These are phyloP conservation scores for Flammula alnicola DNA, from an alignment of 1,284 basidiomycete species.

Conservation along the genomic window DNA sequence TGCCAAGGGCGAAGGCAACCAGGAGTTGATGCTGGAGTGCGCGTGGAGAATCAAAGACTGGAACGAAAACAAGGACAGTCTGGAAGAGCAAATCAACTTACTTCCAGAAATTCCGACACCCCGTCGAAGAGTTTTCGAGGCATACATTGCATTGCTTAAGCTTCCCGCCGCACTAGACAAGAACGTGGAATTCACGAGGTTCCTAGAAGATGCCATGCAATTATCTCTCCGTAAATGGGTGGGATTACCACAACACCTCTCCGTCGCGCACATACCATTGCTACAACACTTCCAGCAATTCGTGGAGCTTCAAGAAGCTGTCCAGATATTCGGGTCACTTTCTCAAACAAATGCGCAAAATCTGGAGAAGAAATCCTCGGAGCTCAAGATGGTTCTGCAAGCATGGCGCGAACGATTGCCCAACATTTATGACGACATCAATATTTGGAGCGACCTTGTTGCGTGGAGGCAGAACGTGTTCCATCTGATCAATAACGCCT, in stretches of 20 bases:
- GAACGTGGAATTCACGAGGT: slow-evolving; percentile 81
- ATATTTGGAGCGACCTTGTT: slow-evolving; percentile 97
- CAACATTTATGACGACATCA: slow-evolving; percentile 97
- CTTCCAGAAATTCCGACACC: slow-evolving; percentile 91
- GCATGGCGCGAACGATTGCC: slow-evolving; percentile 98
- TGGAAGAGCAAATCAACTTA: slow-evolving; percentile 86
- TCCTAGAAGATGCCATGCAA: slow-evolving; percentile 97
- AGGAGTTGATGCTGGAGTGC: slow-evolving; percentile 93
- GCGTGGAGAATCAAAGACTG: slow-evolving; percentile 97
- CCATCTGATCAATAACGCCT: slow-evolving; percentile 96
- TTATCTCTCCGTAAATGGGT: slow-evolving; percentile 97
- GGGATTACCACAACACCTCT: slow-evolving; percentile 84
- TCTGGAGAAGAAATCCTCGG: slow-evolving; percentile 92
- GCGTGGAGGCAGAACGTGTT: slow-evolving; percentile 96
- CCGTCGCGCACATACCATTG: slow-evolving; percentile 91
- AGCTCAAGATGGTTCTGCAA: slow-evolving; percentile 94
- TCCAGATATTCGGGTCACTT: slow-evolving; percentile 92
- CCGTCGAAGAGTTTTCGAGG: slow-evolving; percentile 93
- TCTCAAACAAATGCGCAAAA: slow-evolving; percentile 89
- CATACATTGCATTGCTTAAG: slow-evolving; percentile 87
- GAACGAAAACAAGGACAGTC: slow-evolving; percentile 77
- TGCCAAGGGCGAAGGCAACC: slow-evolving; percentile 90
- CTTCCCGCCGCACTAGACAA: slow-evolving; percentile 68
- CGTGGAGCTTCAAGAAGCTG: slow-evolving; percentile 96
- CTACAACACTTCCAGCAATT: slow-evolving; percentile 99